phyloP scores from a whole-genome alignment of 768 basidiomycete genomes.

The Kwoniella sp. region DNA sequence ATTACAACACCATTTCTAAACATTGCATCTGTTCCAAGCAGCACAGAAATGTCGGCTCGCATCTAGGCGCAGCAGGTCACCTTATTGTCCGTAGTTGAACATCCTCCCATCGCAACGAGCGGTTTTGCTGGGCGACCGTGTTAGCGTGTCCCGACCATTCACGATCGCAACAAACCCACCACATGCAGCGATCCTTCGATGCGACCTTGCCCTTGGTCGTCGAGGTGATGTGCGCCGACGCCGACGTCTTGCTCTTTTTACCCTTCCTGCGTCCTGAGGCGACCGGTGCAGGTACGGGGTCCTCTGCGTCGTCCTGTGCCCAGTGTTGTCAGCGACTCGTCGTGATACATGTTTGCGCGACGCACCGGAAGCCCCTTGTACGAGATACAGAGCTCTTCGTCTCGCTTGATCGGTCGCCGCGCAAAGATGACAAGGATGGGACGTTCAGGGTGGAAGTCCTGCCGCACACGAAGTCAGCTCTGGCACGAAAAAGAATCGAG shows the following conservation, averaged over 20 bases:
- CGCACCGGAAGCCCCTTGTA: slow-evolving; percentile 46
- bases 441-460: slow-evolving; percentile 48
- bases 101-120: slow-evolving; percentile 35
- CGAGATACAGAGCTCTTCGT: slow-evolving; percentile 47
- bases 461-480: not conserved
- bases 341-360: not conserved
- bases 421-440: slow-evolving; percentile 46
- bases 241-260: slow-evolving; percentile 14
- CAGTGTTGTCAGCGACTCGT: not conserved
- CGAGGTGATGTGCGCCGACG: slow-evolving; percentile 14
- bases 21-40: too few species aligned
- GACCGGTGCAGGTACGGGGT: not conserved
- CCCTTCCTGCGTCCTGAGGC: slow-evolving; percentile 2
- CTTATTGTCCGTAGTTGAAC: slow-evolving; percentile 21
- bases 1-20: too few species aligned
- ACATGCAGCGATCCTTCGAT: slow-evolving; percentile 18
- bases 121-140: slow-evolving; percentile 15
- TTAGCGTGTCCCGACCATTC: slow-evolving; percentile 2
- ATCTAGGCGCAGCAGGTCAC: too few species aligned
- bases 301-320: slow-evolving; percentile 11
- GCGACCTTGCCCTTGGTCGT: slow-evolving; percentile 13
- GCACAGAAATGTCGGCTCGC: too few species aligned
- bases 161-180: not conserved
- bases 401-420: slow-evolving; percentile 24
- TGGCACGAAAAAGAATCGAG: not conserved